Conservation (phyloP, 306 rosid species). For the Begonia loranthoides region DNA sequence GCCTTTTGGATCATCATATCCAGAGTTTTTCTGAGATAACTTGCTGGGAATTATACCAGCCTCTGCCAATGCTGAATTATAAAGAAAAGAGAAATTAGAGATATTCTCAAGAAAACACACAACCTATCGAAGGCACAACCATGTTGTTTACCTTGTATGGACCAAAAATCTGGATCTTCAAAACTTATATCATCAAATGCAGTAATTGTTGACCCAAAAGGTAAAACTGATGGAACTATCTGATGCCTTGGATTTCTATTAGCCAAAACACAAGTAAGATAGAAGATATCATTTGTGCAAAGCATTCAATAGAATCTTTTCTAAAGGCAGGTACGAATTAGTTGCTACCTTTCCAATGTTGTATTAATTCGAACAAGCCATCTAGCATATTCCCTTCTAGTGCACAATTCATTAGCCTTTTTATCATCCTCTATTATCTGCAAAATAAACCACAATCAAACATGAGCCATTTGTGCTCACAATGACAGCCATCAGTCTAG, state of each 20-base stretch:
- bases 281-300: neutral
- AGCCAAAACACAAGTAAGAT: constrained; percentile 13
- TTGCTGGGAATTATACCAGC: constrained; percentile 80
- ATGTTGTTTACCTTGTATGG: constrained; percentile 50
- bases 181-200: constrained; percentile 57
- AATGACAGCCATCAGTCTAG: neutral
- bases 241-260: constrained; percentile 54
- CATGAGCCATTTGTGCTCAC: constrained; percentile 22
- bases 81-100: constrained; percentile 6
- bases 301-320: neutral
- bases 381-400: constrained; percentile 84
- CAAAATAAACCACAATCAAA: constrained; percentile 23
- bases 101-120: too few relatives aligned
- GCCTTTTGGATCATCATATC: constrained; percentile 17
- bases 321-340: neutral
- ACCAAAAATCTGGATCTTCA: constrained; percentile 52
- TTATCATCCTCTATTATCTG: constrained; percentile 78
- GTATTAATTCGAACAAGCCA: constrained; percentile 66
- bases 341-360: constrained; percentile 57
- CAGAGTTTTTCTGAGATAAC: constrained; percentile 30
- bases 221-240: constrained; percentile 43
- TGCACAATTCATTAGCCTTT: constrained; percentile 68
- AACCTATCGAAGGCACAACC: constrained; percentile 1
- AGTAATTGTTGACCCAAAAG: constrained; percentile 39
- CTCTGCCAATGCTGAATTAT: constrained; percentile 64